These are phyloP conservation scores for Cyberlindnera amylophila DNA, from an alignment of 805 yeast species.

Conservation along the genomic window DNA sequence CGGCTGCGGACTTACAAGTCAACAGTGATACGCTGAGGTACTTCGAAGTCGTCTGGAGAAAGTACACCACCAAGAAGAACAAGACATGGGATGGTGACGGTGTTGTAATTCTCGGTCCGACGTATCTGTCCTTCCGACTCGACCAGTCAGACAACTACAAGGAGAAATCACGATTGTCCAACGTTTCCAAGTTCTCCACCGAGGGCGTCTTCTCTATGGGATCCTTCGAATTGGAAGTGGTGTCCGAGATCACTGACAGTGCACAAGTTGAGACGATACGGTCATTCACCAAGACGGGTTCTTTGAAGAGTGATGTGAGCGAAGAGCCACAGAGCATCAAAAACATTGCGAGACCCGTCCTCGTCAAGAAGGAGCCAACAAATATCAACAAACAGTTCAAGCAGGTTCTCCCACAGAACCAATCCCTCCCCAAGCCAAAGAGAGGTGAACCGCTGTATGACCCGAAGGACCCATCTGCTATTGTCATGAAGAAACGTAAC, in stretches of 20 bases:
- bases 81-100: constrained; percentile 98
- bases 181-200: constrained; percentile 23
- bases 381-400: constrained; percentile 23
- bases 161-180: constrained; percentile 24
- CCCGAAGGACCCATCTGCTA: constrained; percentile 32
- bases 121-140: constrained; percentile 29
- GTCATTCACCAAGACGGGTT: constrained; percentile 11
- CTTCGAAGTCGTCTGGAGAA: constrained; percentile 42
- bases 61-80: constrained; percentile 69
- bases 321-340: too few relatives aligned
- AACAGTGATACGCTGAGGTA: constrained; percentile 9
- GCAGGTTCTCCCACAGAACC: constrained; percentile 23
- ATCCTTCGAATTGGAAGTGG: constrained; percentile 58
- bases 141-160: constrained; percentile 30
- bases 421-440: constrained; percentile 12
- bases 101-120: constrained; percentile 34
- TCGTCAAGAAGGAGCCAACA: constrained; percentile 13
- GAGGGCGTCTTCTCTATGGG: constrained; percentile 50
- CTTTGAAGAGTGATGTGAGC: constrained; percentile 1
- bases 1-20: background rate
- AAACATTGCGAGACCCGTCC: background rate
- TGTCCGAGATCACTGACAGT: constrained; percentile 36
- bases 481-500: constrained; percentile 37
- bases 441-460: constrained; percentile 37
- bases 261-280: constrained; percentile 22